These are phyloP conservation scores for Leccinum broughii DNA, from an alignment of 768 basidiomycete species.

Conservation along the genomic window DNA sequence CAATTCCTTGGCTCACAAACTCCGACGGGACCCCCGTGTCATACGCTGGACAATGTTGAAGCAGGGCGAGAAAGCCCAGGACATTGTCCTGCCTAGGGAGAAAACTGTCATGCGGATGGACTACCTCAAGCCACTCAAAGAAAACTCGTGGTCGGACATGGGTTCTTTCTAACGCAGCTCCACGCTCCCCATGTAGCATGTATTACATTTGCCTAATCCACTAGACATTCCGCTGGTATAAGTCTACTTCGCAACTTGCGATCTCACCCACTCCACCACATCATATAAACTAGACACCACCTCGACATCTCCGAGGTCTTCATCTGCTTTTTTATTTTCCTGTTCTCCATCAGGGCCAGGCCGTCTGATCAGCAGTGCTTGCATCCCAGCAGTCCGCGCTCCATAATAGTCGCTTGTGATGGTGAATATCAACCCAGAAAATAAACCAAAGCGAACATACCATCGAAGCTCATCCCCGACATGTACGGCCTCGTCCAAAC, in stretches of 20 bases:
- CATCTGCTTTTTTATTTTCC: conserved; percentile 42
- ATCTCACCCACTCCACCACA: conserved; percentile 40
- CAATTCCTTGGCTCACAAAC: conserved; percentile 58
- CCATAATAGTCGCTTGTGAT: conserved; percentile 63
- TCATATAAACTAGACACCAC: conserved; percentile 40
- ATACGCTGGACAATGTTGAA: conserved; percentile 82
- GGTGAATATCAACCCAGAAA: conserved; percentile 3
- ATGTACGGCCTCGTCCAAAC: conserved; percentile 52
- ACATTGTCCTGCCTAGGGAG: conserved; percentile 56
- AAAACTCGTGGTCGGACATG: conserved; percentile 31
- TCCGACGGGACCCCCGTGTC: conserved; percentile 80
- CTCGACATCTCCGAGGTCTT: conserved; percentile 41
- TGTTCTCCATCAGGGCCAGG: conserved; percentile 47
- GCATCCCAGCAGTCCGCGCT: conserved; percentile 53
- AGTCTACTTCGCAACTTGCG: conserved; percentile 10
- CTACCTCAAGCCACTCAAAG: conserved; percentile 22
- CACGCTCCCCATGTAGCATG: neutral
- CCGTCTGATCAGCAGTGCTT: conserved; percentile 58
- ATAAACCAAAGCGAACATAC: conserved; percentile 39
- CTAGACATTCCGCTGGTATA: neutral
- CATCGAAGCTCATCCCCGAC: conserved; percentile 73
- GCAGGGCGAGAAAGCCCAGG: conserved; percentile 70
- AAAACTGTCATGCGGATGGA: conserved; percentile 39
- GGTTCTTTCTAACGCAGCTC: conserved; percentile 10
- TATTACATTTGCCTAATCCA: conserved; percentile 3